Evolutionary conservation across 2,329 filamentous ascomycete species (phyloP).

Genomic region (Colletotrichum sp.): DNA sequence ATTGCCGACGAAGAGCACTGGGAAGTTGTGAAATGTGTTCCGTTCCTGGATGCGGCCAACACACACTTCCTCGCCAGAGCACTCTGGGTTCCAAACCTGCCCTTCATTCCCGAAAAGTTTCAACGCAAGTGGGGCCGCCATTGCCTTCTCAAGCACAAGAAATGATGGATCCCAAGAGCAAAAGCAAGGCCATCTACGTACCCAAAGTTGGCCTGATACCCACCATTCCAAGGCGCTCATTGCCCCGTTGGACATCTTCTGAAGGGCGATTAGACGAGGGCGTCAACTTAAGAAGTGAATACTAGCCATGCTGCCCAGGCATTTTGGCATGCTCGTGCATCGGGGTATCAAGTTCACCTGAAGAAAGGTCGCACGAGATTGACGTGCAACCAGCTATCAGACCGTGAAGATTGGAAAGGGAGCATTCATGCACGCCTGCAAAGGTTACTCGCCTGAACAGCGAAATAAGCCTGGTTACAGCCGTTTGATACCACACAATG

Average conservation of each 20-base stretch:
- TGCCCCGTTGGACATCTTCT: background rate
- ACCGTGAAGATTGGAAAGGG: background rate
- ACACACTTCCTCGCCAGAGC: constrained; percentile 78
- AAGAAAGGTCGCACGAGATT: background rate
- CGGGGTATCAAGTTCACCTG: background rate
- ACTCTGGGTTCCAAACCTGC: constrained; percentile 80
- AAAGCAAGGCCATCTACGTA: background rate
- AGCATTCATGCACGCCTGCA: background rate
- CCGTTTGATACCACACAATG: background rate
- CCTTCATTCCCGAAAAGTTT: constrained; percentile 71
- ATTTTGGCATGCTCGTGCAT: background rate
- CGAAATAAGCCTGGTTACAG: background rate
- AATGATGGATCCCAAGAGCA: background rate
- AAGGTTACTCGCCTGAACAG: background rate
- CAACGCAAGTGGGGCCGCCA: constrained; percentile 86
- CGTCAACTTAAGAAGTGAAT: background rate
- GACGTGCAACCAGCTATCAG: background rate
- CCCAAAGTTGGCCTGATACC: background rate
- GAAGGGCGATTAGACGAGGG: background rate
- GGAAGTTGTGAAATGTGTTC: constrained; percentile 76
- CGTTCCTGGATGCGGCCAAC: constrained; percentile 79
- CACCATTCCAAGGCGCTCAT: background rate
- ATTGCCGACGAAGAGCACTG: constrained; percentile 75
- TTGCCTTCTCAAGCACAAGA: constrained; percentile 75
- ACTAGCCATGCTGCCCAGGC: background rate